Conservation (phyloP, 139 green algal genomes). For the Picochlorum sp. region DNA sequence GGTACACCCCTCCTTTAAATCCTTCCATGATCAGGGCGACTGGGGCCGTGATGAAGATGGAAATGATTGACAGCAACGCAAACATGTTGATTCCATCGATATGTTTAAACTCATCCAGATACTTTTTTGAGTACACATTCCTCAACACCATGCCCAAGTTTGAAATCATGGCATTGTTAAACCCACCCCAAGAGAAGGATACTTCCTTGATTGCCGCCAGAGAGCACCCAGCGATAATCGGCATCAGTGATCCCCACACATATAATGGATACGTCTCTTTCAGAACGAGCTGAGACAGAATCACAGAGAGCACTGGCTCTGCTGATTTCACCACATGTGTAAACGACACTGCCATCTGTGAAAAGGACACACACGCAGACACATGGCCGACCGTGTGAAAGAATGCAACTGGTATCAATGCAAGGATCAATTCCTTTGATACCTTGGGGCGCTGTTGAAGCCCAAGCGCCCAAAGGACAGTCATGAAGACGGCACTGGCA, state of each 20-base stretch:
- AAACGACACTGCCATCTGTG: conserved; percentile 81
- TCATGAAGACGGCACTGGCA: conserved; percentile 70
- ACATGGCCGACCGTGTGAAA: conserved; percentile 82
- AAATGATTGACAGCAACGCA: conserved; percentile 75
- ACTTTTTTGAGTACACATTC: conserved; percentile 88
- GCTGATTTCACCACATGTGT: conserved; percentile 68
- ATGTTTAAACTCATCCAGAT: conserved; percentile 74
- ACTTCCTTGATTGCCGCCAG: conserved; percentile 83
- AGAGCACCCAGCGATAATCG: conserved; percentile 73
- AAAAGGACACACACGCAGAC: conserved; percentile 64
- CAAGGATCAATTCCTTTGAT: conserved; percentile 30
- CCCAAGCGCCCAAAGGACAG: conserved; percentile 51
- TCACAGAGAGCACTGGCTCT: conserved; percentile 64
- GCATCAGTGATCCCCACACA: conserved; percentile 75
- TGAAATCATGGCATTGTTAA: conserved; percentile 83
- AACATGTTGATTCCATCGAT: conserved; percentile 94
- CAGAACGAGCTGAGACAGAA: conserved; percentile 54
- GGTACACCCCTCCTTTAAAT: conserved; percentile 21
- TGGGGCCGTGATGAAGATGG: conserved; percentile 68
- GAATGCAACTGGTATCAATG: conserved; percentile 57
- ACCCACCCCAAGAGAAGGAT: conserved; percentile 69
- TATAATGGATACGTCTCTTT: conserved; percentile 42
- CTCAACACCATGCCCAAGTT: conserved; percentile 89
- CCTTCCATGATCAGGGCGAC: conserved; percentile 56
- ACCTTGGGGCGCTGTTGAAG: conserved; percentile 65